Evolutionary conservation across 225 moss, liverwort and hornwort species (phyloP).

Genomic region (Thuidium tamariscinum): DNA sequence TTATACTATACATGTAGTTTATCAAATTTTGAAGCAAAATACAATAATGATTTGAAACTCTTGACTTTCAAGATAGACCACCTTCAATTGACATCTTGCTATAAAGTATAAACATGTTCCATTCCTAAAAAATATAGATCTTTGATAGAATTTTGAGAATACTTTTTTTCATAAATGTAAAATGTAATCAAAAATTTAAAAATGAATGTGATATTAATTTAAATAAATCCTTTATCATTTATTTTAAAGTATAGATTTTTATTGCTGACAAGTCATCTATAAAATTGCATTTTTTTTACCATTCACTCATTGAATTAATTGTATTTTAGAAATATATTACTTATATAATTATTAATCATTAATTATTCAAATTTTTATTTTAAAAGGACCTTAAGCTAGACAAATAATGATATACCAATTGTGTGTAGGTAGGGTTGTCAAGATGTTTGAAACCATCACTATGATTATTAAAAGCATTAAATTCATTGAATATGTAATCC

Average conservation of each 20-base stretch:
- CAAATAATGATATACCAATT: background rate
- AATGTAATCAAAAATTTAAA: background rate
- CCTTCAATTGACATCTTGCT: background rate
- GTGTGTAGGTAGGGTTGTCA: background rate
- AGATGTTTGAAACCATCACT: fast-evolving
- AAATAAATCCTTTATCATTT: no score
- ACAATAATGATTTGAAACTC: background rate
- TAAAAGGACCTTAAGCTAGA: background rate
- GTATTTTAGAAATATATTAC: background rate
- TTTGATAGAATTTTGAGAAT: background rate
- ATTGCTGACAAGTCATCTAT: background rate
- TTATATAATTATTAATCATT: no score
- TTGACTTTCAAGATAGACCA: background rate
- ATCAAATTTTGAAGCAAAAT: background rate
- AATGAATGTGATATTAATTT: background rate
- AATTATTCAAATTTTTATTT: no score
- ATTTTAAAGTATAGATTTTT: no score
- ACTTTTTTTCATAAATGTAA: background rate
- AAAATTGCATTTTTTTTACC: background rate
- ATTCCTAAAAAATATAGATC: background rate
- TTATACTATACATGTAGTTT: background rate
- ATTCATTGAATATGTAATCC: background rate
- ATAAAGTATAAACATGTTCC: no score
- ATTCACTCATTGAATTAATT: background rate
- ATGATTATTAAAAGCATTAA: background rate